Base-by-base conservation (phyloP, 73 alveolate species). In the Symbiodinium natans region DNA sequence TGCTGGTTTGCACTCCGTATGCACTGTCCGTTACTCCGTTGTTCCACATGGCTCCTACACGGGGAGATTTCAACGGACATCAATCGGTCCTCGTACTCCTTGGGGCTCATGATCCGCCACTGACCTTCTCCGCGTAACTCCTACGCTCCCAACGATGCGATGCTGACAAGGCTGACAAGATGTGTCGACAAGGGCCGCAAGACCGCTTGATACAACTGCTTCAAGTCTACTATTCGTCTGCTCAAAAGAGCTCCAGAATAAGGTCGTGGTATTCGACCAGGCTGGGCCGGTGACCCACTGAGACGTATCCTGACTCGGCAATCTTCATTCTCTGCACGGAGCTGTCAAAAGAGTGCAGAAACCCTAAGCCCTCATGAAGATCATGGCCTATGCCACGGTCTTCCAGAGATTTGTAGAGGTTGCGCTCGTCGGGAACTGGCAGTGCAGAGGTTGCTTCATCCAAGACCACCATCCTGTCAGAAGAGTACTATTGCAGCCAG, bases 391-490 rank as follows among this genome's bases (percentile, higher is more conserved):
- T 27, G 80, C 36, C 40, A 27, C 80, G 80, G 80, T 63, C 80
- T 63, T 63, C 38, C 71, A 63, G 73, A 82, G 73, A 54, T 74
- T 92, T 71, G 39, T 92, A 92, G 63, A 92, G 89, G 42, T 41
- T 73, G 36, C 89, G 74, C 56, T 92, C 98, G 5, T 68, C 89
- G 9, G 87, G 82, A 41, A 92, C 89, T 39, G 98, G 98, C 36
- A 92, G 56, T 8, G 98, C 98, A 27, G 89, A 68, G 9, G 98
- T 92, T 8, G 98, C 98, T 83, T 92, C 98, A 33, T 92, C 98
- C 48, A 92, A 56, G 38, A 92, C 98, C 33, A 92, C 98, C 77
- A 92, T 63, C 80, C 80, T 63, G 40, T 23, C 33, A 25, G 40
- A n/a, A 23, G 38, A 23, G 80, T 10, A 10, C 2, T 7, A 0